Evolutionary conservation across 345 rosid species (phyloP).

Genomic region (Populus tremula): DNA sequence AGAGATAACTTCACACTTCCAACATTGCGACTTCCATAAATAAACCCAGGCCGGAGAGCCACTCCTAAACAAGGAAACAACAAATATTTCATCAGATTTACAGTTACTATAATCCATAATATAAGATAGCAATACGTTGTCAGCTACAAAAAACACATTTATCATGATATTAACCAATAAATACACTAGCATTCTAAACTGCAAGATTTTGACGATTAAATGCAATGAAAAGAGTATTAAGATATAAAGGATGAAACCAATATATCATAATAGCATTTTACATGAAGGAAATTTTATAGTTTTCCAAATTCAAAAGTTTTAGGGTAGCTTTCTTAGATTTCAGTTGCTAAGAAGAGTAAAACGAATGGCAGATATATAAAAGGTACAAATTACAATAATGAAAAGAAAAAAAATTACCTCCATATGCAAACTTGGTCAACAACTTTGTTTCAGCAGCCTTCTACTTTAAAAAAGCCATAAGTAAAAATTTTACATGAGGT

Average conservation of each 20-base stretch:
- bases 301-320: too few species aligned
- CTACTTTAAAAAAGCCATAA: conserved; percentile 39
- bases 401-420: too few species aligned
- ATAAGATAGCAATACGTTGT: too few species aligned
- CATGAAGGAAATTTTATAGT: too few species aligned
- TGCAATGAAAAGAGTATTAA: not conserved
- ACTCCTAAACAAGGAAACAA: conserved; percentile 49
- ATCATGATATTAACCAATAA: not conserved
- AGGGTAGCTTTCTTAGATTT: too few species aligned
- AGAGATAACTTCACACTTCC: conserved; percentile 81
- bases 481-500: not conserved
- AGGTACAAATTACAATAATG: too few species aligned
- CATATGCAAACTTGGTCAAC: conserved; percentile 63
- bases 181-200: not conserved
- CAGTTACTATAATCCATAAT: not conserved
- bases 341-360: too few species aligned
- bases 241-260: too few species aligned
- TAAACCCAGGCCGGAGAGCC: conserved; percentile 89
- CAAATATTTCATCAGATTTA: not conserved
- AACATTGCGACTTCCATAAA: conserved; percentile 80
- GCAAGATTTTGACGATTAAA: not conserved
- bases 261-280: too few species aligned
- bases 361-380: too few species aligned
- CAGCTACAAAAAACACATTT: too few species aligned
- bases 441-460: conserved; percentile 91